Base-by-base conservation (phyloP, 441 rosid species). In the Theobroma grandiflorum region DNA sequence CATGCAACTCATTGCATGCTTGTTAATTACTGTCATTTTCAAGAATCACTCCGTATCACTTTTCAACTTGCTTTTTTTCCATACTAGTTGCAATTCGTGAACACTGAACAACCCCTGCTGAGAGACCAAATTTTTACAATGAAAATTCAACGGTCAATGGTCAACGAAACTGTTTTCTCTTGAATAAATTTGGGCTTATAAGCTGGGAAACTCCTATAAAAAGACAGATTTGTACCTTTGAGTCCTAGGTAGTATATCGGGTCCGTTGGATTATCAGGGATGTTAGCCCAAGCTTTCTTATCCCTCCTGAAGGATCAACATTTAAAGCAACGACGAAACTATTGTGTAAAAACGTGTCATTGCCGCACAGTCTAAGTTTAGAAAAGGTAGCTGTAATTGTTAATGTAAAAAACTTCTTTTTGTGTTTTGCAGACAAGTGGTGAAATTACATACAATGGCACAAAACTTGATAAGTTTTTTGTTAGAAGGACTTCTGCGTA, bases 401-500 rank as follows among this genome's bases (percentile, higher is more conserved):
- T 47, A 45, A 26, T 26, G 22, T 22, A 37, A n/a, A 49, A 45
- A 10, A n/a, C 37, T 75, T 10, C 3, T 3, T 65, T 59, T 74
- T 38, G 11, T 26, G 57, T 38, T 80, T 79, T 63, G 74, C 86
- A 97, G 98, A 87, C 80, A 87, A 88, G 79, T 77, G 98, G 99
- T 64, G 77, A 72, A 14, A 84, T 97, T 37, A 91, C 94, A 6
- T 97, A 95, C 89, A 97, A 95, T 66, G 99, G 98, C 42, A 85
- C 88, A 26, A 85, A 80, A 61, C 86, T 97, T 72, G 59, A 89
- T 45, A 90, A 94, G 61, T 97, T 97, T 73, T 82, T 85, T 43
- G 98, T 95, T 22, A 89, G 86, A 84, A 95, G 98, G 81, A 94
- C 98, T 80, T 88, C 98, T 68, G 98, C 98, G 31, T 97, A 97